Evolutionary conservation across 2,329 filamentous ascomycete genomes (phyloP).

Genomic region (Fonsecaea nubica): DNA sequence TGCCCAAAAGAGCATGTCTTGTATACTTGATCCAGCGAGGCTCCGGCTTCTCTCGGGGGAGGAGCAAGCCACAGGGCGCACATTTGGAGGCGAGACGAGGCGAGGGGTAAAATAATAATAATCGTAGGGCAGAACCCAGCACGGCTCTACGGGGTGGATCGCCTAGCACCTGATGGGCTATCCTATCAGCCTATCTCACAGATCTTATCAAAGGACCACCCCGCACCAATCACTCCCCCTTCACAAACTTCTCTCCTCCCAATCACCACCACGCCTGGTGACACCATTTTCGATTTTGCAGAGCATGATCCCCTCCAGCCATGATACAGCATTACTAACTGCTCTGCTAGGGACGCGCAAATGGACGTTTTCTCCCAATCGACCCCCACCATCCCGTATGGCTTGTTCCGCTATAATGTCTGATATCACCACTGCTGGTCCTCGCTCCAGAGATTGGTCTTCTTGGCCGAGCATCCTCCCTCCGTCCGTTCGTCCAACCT

Average conservation of each 20-base stretch:
- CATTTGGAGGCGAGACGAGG: background rate
- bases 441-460: background rate
- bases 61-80: no score
- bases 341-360: background rate
- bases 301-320: background rate
- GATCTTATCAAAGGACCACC: constrained; percentile 12
- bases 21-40: background rate
- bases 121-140: no score
- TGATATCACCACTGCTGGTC: background rate
- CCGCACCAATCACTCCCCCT: background rate
- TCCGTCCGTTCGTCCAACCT: background rate
- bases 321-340: background rate
- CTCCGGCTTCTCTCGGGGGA: background rate
- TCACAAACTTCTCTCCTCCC: background rate
- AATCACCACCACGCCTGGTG: background rate
- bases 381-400: background rate
- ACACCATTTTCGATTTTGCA: background rate
- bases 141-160: no score
- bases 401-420: background rate
- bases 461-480: background rate
- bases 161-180: no score
- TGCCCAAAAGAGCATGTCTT: background rate
- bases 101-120: no score
- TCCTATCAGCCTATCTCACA: no score
- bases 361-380: background rate